These are phyloP conservation scores for Amylocystis lapponica DNA, from an alignment of 768 basidiomycete genomes.

Conservation along the genomic window DNA sequence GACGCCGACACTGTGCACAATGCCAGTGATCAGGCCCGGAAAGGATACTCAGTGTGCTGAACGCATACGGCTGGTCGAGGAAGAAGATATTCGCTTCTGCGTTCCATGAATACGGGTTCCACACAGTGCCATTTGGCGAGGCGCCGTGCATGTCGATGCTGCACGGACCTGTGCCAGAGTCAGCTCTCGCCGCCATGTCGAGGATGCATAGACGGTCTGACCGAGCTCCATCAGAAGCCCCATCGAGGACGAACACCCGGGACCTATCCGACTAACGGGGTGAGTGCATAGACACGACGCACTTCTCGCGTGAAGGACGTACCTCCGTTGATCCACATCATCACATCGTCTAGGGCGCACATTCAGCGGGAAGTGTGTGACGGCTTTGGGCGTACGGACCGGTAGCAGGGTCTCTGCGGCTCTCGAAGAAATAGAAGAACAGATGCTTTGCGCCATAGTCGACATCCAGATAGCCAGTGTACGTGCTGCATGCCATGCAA, in stretches of 20 bases:
- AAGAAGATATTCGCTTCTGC: slow-evolving; percentile 65
- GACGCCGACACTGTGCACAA: slow-evolving; percentile 50
- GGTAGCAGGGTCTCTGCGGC: slow-evolving; percentile 36
- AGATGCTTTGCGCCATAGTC: slow-evolving; percentile 46
- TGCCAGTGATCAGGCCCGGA: not conserved
- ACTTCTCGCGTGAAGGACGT: too few species aligned
- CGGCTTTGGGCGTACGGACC: too few species aligned
- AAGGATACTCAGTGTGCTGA: too few species aligned
- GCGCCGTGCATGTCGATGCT: slow-evolving; percentile 49
- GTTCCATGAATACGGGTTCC: slow-evolving; percentile 65
- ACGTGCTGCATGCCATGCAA: slow-evolving; percentile 25
- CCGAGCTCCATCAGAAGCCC: slow-evolving; percentile 60
- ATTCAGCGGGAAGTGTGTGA: too few species aligned
- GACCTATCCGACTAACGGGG: slow-evolving; percentile 34
- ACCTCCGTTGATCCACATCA: slow-evolving; percentile 71
- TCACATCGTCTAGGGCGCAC: slow-evolving; percentile 46
- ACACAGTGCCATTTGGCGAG: slow-evolving; percentile 55
- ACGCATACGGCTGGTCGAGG: slow-evolving; percentile 52
- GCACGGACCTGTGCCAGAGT: slow-evolving; percentile 43
- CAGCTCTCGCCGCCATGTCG: slow-evolving; percentile 1
- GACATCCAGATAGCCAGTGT: slow-evolving; percentile 43
- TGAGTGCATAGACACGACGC: not conserved
- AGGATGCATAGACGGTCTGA: slow-evolving; percentile 29
- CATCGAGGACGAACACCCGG: slow-evolving; percentile 48
- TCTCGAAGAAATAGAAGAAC: slow-evolving; percentile 62